Evolutionary conservation across 345 rosid species (phyloP).

Genomic region (Brassica nigra): DNA sequence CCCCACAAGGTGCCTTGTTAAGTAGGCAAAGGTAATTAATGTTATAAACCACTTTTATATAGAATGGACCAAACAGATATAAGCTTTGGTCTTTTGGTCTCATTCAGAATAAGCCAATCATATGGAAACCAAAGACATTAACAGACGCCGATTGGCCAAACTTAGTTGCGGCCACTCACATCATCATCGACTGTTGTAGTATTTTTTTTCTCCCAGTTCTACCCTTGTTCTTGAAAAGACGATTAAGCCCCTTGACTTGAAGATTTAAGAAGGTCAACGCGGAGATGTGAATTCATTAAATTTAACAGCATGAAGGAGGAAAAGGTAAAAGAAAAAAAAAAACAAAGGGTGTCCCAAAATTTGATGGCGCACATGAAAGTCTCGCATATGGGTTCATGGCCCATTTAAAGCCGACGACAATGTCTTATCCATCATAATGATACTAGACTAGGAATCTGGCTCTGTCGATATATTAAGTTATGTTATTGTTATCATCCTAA

Average conservation of each 20-base stretch:
- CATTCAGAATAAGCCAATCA: constrained; percentile 33
- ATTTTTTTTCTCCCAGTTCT: neutral
- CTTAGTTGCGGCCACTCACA: constrained; percentile 34
- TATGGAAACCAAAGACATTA: constrained; percentile 35
- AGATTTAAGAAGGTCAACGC: neutral
- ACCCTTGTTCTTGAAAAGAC: neutral
- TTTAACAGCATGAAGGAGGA: neutral
- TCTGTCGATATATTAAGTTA: constrained; percentile 10
- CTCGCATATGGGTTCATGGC: constrained; percentile 33
- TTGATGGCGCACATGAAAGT: constrained; percentile 36
- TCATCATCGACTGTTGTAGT: constrained; percentile 4
- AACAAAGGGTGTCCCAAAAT: constrained; percentile 30
- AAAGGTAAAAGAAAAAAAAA: constrained; percentile 1
- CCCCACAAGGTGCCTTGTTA: constrained; percentile 39
- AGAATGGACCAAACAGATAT: constrained; percentile 14
- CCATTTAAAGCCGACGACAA: constrained; percentile 39
- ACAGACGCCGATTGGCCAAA: constrained; percentile 26
- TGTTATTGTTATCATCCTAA: constrained; percentile 27
- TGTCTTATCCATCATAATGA: constrained; percentile 29
- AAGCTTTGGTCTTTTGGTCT: constrained; percentile 30
- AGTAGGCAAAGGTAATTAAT: constrained; percentile 34
- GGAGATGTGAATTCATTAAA: constrained; percentile 6
- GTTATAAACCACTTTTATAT: constrained; percentile 7
- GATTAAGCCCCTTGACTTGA: constrained; percentile 6
- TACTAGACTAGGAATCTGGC: constrained; percentile 35